phyloP scores from a whole-genome alignment of 768 basidiomycete species.

The Russula vinacea region DNA sequence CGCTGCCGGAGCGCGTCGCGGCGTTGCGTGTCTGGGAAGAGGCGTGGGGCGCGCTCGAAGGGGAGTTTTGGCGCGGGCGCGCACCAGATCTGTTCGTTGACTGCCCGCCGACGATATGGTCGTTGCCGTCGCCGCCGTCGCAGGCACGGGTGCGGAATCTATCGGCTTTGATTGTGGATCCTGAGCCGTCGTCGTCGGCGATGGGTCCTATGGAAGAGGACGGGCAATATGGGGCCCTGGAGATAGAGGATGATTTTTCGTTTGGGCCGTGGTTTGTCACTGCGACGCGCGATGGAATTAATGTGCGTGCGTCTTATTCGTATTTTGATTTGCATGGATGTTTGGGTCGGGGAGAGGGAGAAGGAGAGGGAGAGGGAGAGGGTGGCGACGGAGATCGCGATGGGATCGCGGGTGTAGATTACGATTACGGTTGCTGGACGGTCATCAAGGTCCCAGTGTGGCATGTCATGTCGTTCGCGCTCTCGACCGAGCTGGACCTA shows the following conservation, averaged over 20 bases:
- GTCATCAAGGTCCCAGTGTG: neutral
- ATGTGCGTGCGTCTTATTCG: neutral
- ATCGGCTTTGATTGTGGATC: neutral
- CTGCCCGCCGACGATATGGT: neutral
- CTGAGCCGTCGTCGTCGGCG: too few species aligned
- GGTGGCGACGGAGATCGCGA: neutral
- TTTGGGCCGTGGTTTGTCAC: neutral
- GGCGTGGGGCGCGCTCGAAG: neutral
- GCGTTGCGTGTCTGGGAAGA: neutral
- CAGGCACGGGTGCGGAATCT: neutral
- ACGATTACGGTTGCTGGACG: neutral
- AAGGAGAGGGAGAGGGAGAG: neutral
- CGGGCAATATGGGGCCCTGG: neutral
- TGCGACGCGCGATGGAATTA: neutral
- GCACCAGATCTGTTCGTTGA: neutral
- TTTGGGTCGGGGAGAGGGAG: neutral
- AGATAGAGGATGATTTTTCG: neutral
- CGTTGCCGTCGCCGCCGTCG: neutral
- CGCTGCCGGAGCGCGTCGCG: neutral
- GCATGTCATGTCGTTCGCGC: neutral
- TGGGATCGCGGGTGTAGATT: neutral
- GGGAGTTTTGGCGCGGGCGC: neutral
- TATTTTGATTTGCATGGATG: neutral
- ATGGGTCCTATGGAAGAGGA: too few species aligned
- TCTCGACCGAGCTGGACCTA: constrained; percentile 7